Evolutionary conservation across 2,329 filamentous ascomycete species (phyloP).

Genomic region (Fusarium sp.): DNA sequence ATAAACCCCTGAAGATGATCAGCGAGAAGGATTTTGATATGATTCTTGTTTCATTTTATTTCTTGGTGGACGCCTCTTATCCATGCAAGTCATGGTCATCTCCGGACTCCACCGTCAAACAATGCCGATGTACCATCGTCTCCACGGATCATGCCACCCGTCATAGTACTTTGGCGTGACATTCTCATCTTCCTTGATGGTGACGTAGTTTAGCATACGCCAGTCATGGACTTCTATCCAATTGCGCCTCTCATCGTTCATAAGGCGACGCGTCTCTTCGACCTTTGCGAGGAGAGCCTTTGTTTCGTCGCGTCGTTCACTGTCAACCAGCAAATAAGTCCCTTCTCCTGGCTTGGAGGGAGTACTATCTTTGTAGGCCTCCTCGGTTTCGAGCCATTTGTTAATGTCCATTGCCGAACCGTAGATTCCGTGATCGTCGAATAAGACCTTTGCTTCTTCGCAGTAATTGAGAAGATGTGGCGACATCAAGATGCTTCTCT

Average conservation of each 20-base stretch:
- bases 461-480: conserved; percentile 58
- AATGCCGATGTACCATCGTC: conserved; percentile 62
- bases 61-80: background rate
- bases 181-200: conserved; percentile 55
- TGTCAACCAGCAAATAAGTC: conserved; percentile 62
- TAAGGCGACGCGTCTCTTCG: conserved; percentile 48
- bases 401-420: conserved; percentile 54
- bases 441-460: conserved; percentile 56
- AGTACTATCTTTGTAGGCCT: background rate
- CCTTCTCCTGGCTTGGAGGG: conserved; percentile 5
- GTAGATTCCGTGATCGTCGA: conserved; percentile 60
- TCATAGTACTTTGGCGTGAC: conserved; percentile 53
- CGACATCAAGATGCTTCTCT: conserved; percentile 59
- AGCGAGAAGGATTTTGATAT: background rate
- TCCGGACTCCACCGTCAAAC: conserved; percentile 48
- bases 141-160: conserved; percentile 60
- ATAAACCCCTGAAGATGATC: background rate
- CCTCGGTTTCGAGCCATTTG: conserved; percentile 52
- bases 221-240: conserved; percentile 65
- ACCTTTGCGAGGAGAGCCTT: conserved; percentile 54
- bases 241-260: conserved; percentile 50
- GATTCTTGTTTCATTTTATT: background rate
- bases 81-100: background rate
- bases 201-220: conserved; percentile 61
- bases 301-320: conserved; percentile 51